Evolutionary conservation across 805 yeast species (phyloP), one percentile per base, ranked within the genome.

Genomic region (Scheffersomyces stipitis): DNA sequence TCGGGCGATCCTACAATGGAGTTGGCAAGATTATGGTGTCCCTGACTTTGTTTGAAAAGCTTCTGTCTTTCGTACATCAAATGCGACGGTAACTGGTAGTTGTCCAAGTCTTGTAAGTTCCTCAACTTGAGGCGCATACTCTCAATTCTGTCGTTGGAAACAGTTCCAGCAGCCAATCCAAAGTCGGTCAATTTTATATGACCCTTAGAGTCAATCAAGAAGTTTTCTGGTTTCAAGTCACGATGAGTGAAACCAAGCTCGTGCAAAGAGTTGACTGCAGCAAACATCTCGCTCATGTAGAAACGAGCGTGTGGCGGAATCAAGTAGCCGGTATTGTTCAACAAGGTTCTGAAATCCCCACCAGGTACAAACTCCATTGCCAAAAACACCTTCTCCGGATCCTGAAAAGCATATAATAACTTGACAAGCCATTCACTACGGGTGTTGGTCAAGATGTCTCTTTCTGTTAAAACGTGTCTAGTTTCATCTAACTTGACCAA

Each of bases 361-460:
- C 99, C 99, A 6, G 99, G 97, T n/a, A 93, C 99, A 62, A 86
- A 93, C 60, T 93, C 99, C 99, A 93, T 93, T 2, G 99, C 99
- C 54, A 93, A 71, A 52, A 87, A 93, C 20, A 93, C 86, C 54
- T 85, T 86, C 44, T 86, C 90, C 0, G 82, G 63, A 63, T 93
- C 98, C 62, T 93, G 99, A 67, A 93, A 93, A 2, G 98, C 96
- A 59, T 93, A 93, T 40, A 88, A 73, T 34, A 93, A 71, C 62
- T 89, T 89, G 28, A 93, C 99, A 26, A 93, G 71, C 99, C 99
- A 93, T 42, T 89, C 96, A 33, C 91, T 81, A 59, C 96, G 76
- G 2, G 97, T 88, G 26, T 93, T 91, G n/a, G 98, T 91, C 50
- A 93, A 71, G 43, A 93, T 91, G 59, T 93, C 99, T 58, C 99